Base-by-base conservation (phyloP, 2,329 filamentous ascomycete genomes). In the Colletotrichum australisinense region DNA sequence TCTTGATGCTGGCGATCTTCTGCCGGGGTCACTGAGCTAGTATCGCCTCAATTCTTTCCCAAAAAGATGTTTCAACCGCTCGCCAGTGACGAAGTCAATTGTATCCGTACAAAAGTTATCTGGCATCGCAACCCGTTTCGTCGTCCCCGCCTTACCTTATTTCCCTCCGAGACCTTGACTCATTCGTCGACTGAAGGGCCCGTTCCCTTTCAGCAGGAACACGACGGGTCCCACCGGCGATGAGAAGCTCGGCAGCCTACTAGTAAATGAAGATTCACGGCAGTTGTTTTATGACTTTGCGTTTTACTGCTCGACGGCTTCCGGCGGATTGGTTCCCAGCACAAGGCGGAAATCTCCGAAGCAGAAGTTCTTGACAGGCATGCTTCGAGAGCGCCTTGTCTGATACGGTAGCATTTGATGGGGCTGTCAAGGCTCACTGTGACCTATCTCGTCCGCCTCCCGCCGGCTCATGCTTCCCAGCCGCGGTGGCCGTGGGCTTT, bases 341-440 rank as follows among this genome's bases (percentile, higher is more conserved):
- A 16, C 52, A 32, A 42, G 26, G 19, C 38, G 67, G 42, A 22
- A n/a, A 19, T 22, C 56, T 32, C 63, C 32, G 24, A 28, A 24
- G 19, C 28, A 32, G 26, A 49, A 35, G 26, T 28, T 30, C 63
- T 67, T 57, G 49, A 57, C 63, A 68, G 67, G 49, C 69, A 71
- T 67, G 60, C 63, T 49, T 64, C 35, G 65, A 26, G 9, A 22
- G 32, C 64, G 28, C 64, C 22, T 67, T 69, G 64, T 72, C 49
- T 58, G 49, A 68, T 53, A 59, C 58, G 28, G 69, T 68, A 30
- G 38, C 64, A 63, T 63, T 28, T 19, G 24, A 57, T 14, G 63
- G 57, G 49, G 16, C 32, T 52, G 64, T 49, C 49, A 63, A 52
- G 64, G 26, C 57, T 38, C 30, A 22, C 57, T 63, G 35, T 24